Conservation (phyloP, 2,329 filamentous ascomycete genomes). For the Sclerotinia subarctica region DNA sequence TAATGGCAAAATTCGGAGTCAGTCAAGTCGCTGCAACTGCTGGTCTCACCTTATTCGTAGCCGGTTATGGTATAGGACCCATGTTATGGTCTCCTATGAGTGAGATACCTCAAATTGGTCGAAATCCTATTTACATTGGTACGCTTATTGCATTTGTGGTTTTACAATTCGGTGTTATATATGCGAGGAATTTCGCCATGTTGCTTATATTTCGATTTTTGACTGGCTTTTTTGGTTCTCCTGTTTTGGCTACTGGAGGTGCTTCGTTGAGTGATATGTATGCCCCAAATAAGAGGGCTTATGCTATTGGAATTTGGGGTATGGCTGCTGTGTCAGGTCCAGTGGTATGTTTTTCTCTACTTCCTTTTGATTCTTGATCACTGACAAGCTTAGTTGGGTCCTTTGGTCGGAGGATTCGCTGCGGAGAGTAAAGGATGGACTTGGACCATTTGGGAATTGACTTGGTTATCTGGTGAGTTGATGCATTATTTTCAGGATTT, state of each 20-base stretch:
- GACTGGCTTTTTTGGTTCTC: constrained; percentile 61
- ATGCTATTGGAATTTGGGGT: constrained; percentile 58
- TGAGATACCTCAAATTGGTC: constrained; percentile 63
- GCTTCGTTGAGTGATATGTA: constrained; percentile 49
- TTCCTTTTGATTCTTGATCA: neutral
- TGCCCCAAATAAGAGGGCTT: constrained; percentile 53
- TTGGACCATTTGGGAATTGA: constrained; percentile 56
- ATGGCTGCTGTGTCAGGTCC: constrained; percentile 45
- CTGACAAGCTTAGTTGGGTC: constrained; percentile 45
- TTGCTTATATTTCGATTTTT: constrained; percentile 58
- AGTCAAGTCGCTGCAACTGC: constrained; percentile 51
- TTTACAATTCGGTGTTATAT: constrained; percentile 47
- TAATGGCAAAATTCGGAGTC: constrained; percentile 54
- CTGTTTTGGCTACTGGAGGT: constrained; percentile 58
- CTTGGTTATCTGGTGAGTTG: constrained; percentile 52
- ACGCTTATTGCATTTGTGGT: constrained; percentile 65
- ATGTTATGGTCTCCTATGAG: constrained; percentile 63
- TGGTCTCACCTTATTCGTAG: constrained; percentile 59
- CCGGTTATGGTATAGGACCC: constrained; percentile 61
- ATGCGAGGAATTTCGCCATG: constrained; percentile 51
- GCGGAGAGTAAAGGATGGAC: constrained; percentile 56
- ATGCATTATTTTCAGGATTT: neutral
- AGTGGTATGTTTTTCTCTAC: constrained; percentile 37
- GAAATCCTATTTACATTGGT: constrained; percentile 64
- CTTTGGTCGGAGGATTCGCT: constrained; percentile 57